Evolutionary conservation across 2,329 filamentous ascomycete genomes (phyloP), one percentile per base, ranked within the genome.

Genomic region (Paracorniculantispora psalliotae): DNA sequence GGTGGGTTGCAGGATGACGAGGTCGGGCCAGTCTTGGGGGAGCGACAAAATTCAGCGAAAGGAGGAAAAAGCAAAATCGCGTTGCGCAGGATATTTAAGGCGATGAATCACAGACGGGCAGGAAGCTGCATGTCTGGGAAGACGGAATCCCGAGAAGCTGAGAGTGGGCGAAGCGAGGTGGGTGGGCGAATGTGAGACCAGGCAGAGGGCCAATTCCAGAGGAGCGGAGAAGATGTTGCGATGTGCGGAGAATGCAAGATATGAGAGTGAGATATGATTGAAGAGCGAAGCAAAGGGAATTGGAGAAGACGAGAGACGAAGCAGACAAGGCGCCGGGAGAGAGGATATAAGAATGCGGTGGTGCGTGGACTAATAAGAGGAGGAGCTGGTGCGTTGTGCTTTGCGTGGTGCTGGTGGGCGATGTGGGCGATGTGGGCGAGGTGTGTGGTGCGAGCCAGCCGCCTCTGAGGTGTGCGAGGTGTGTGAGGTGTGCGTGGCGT

Each of bases 381-480:
- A 6, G 17, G 37, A 6, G 15, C 4, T 44, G 41, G 41, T 44
- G 10, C 10, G 33, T 37, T 25, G 41, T 21, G 41, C 19, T 15
- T 21, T 26, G 43, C 12, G 43, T 26, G 23, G 43, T 46, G 49
- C 21, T 23, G n/a, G n/a, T n/a, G n/a, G n/a, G 49, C 25, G 49
- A 37, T 9, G 33, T 15, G 33, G 12, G 33, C 6, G 6, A 6
- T 9, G 33, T 15, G 33, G 12, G 49, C 35, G 52, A 19, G 49
- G 33, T 35, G 49, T 47, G 52, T 41, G 19, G 49, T 53, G 50
- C n/a, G n/a, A n/a, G n/a, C n/a, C n/a, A n/a, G n/a, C n/a, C n/a
- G n/a, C n/a, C n/a, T n/a, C n/a, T n/a, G n/a, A n/a, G n/a, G n/a
- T n/a, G 35, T 23, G 49, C 25, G 49, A 37, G 33, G 33, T 15